Evolutionary conservation across 2,329 filamentous ascomycete species (phyloP).

Genomic region (Hypoxylon sp.): DNA sequence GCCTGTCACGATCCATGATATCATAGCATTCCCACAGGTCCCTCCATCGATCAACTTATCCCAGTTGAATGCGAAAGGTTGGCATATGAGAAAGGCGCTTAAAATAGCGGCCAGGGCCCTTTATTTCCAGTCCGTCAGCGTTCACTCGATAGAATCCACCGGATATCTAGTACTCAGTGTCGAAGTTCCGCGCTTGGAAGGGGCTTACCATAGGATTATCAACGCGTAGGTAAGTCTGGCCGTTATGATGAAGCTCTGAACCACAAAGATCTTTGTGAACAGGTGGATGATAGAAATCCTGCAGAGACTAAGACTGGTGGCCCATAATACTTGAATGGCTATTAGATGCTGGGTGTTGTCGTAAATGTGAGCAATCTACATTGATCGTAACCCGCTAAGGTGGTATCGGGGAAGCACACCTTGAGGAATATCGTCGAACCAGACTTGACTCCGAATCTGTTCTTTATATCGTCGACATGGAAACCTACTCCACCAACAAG

Average conservation of each 20-base stretch:
- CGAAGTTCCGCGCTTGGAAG: not conserved
- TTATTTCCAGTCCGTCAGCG: constrained; percentile 7
- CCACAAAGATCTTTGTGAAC: constrained; percentile 51
- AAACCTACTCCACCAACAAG: constrained; percentile 46
- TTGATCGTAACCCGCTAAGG: not conserved
- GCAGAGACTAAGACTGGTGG: constrained; percentile 50
- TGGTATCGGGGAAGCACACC: constrained; percentile 22
- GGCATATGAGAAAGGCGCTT: constrained; percentile 55
- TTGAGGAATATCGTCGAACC: constrained; percentile 40
- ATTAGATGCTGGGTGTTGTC: constrained; percentile 38
- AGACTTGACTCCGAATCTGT: constrained; percentile 37
- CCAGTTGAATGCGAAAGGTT: constrained; percentile 57
- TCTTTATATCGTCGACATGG: constrained; percentile 43
- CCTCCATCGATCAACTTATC: constrained; percentile 53
- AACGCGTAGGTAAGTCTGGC: constrained; percentile 48
- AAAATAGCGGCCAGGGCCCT: constrained; percentile 51
- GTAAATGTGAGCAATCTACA: constrained; percentile 14
- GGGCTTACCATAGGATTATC: constrained; percentile 47
- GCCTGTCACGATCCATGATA: constrained; percentile 53
- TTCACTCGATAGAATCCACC: not conserved
- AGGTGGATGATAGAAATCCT: constrained; percentile 54
- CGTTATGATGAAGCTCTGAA: constrained; percentile 46
- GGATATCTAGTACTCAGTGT: no score
- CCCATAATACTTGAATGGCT: constrained; percentile 54
- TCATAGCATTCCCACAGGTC: constrained; percentile 53